These are phyloP conservation scores for Leptosphaerulina australis DNA, from an alignment of 2,329 filamentous ascomycete species.

Conservation along the genomic window DNA sequence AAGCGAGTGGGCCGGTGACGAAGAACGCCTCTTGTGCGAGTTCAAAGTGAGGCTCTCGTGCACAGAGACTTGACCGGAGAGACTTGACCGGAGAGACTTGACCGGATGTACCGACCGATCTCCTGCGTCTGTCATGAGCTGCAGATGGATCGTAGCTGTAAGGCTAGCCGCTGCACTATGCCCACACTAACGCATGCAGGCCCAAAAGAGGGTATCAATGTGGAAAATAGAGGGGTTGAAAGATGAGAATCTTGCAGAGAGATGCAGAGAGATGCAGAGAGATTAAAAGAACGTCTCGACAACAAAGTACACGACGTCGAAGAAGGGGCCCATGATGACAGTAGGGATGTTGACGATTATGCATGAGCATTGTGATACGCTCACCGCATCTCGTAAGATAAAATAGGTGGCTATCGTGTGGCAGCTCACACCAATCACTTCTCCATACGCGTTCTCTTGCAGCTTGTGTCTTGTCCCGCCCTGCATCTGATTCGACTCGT, in stretches of 20 bases:
- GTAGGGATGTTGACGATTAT: conserved; percentile 14
- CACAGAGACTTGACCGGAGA: conserved; percentile 28
- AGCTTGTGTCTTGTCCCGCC: conserved; percentile 21
- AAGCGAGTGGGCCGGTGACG: conserved; percentile 24
- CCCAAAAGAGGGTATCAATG: conserved; percentile 26
- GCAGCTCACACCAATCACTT: conserved; percentile 27
- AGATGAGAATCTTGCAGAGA: neutral
- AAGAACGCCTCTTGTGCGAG: conserved; percentile 26
- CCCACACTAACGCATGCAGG: conserved; percentile 36
- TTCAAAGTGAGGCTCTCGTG: conserved; percentile 23
- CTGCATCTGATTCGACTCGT: conserved; percentile 28
- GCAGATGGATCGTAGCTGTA: conserved; percentile 26
- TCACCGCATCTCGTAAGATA: conserved; percentile 36
- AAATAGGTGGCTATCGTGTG: conserved; percentile 32
- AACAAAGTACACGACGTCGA: neutral
- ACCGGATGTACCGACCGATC: conserved; percentile 23
- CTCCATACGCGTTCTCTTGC: conserved; percentile 19
- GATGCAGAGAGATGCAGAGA: too few relatives aligned
- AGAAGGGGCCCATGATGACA: conserved; percentile 6
- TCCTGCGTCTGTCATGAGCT: conserved; percentile 24
- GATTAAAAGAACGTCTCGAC: too few relatives aligned
- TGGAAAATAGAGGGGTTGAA: conserved; percentile 10
- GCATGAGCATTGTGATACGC: conserved; percentile 25
- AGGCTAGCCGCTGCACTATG: conserved; percentile 24
- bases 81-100: too few relatives aligned